Percentiles rank a stretch among this genome's conserved stretches.
Evolutionary conservation across 176 grass and related monocot species (phyloP).

Genomic region (Guadua angustifolia): DNA sequence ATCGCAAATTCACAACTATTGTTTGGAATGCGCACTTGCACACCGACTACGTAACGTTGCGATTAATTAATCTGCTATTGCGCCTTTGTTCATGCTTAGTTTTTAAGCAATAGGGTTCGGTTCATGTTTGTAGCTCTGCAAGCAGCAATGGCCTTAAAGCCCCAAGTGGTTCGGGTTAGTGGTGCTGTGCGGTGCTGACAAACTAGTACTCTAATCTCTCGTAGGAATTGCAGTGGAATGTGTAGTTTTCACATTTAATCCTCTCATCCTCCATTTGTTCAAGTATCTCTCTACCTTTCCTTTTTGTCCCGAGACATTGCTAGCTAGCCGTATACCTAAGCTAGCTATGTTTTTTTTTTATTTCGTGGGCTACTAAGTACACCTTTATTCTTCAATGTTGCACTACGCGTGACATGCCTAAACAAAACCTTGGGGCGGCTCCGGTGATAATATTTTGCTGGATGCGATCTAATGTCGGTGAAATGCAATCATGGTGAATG

Average conservation of each 20-base stretch:
- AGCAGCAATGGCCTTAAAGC: slow-evolving; percentile 24
- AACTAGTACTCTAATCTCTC: neutral
- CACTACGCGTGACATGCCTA: neutral
- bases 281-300: neutral
- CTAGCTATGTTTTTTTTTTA: slow-evolving; percentile 2
- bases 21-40: slow-evolving; percentile 32
- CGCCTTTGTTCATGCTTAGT: slow-evolving; percentile 36
- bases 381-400: neutral
- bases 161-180: slow-evolving; percentile 40
- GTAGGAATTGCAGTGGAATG: neutral
- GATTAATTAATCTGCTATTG: slow-evolving; percentile 28
- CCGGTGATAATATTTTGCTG: neutral
- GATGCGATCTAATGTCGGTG: slow-evolving; percentile 43
- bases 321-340: neutral
- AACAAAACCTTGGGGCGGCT: slow-evolving; percentile 26
- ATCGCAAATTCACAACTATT: neutral
- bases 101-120: neutral
- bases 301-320: slow-evolving; percentile 5
- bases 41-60: neutral
- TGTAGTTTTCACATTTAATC: slow-evolving; percentile 24
- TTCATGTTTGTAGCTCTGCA: slow-evolving; percentile 42
- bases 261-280: slow-evolving; percentile 19
- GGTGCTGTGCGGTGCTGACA: slow-evolving; percentile 41
- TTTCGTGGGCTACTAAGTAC: neutral
- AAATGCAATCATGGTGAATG: slow-evolving; percentile 36